Evolutionary conservation across 805 yeast genomes (phyloP).

Genomic region (Wickerhamiella azyma): DNA sequence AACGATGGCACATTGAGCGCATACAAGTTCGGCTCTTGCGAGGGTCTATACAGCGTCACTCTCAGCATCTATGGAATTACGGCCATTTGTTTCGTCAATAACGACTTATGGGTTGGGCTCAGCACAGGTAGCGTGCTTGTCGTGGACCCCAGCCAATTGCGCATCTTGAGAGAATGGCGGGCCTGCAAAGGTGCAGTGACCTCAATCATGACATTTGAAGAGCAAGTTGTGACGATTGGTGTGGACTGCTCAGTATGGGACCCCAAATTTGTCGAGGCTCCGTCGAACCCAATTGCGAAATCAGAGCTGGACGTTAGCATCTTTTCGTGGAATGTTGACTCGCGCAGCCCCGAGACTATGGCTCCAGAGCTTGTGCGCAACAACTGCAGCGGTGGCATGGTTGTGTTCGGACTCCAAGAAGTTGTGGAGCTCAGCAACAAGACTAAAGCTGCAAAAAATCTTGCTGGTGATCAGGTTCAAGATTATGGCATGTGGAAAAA

Average conservation of each 20-base stretch:
- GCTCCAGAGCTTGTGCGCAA: constrained; percentile 16
- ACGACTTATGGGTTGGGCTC: constrained; percentile 4
- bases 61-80: neutral
- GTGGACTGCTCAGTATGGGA: constrained; percentile 4
- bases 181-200: neutral
- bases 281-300: neutral
- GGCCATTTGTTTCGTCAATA: neutral
- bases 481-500: constrained; percentile 27
- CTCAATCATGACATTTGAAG: neutral
- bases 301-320: constrained; percentile 21
- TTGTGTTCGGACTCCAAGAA: constrained; percentile 80
- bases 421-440: constrained; percentile 77
- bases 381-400: constrained; percentile 35
- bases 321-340: constrained; percentile 32
- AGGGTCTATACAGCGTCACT: neutral
- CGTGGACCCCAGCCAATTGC: neutral
- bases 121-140: constrained; percentile 2
- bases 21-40: neutral
- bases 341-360: constrained; percentile 25
- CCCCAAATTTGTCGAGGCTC: neutral
- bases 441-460: constrained; percentile 51
- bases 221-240: neutral
- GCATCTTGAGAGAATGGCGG: constrained; percentile 4
- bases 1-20: constrained; percentile 6
- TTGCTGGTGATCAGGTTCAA: constrained; percentile 21